Evolutionary conservation across 169 alveolate species (phyloP).

Genomic region (Plasmodium chabaudi): DNA sequence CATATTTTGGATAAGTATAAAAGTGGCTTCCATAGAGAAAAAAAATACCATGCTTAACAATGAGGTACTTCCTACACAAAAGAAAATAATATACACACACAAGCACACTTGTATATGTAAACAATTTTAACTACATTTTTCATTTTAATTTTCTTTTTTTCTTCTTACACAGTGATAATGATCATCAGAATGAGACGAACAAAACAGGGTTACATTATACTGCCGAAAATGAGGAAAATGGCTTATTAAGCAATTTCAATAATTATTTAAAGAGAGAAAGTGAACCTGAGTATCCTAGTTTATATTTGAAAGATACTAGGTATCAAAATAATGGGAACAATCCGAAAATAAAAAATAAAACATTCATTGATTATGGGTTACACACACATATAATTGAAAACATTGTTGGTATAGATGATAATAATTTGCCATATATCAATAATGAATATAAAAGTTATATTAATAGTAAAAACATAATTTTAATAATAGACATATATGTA

Average conservation of each 20-base stretch:
- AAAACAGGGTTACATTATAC: conserved; percentile 18
- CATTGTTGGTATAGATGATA: conserved; percentile 54
- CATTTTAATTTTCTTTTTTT: background rate
- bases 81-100: background rate
- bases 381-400: conserved; percentile 15
- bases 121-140: background rate
- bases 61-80: background rate
- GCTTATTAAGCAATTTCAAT: background rate
- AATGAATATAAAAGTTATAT: conserved; percentile 15
- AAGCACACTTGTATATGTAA: background rate
- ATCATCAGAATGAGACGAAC: conserved; percentile 3
- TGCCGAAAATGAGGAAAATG: background rate
- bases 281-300: background rate
- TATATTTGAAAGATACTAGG: background rate
- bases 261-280: conserved; percentile 20
- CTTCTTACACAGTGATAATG: background rate
- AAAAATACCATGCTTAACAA: background rate
- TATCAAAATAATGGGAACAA: conserved; percentile 16
- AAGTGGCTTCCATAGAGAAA: background rate
- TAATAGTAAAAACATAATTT: conserved; percentile 41
- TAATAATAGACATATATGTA: conserved; percentile 38
- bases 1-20: background rate
- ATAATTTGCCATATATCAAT: conserved; percentile 41
- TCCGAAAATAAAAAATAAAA: conserved; percentile 2
- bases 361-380: conserved; percentile 15